These are phyloP conservation scores for Aspergillus candidus DNA, from an alignment of 2,329 filamentous ascomycete genomes.

Conservation along the genomic window DNA sequence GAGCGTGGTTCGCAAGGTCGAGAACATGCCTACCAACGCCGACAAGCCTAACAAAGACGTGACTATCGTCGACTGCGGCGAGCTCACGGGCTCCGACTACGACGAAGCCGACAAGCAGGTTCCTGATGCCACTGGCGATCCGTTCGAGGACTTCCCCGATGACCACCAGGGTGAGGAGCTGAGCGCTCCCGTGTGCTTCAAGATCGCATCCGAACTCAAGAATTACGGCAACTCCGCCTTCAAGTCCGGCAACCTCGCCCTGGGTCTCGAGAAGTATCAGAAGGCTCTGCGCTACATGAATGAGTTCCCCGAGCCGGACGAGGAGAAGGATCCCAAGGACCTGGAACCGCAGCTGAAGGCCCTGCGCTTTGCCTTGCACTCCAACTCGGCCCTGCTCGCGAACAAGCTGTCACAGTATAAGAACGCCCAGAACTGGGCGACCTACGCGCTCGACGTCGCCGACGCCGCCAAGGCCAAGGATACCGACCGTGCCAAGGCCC, in stretches of 20 bases:
- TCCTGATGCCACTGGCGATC: conserved; percentile 77
- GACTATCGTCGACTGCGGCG: conserved; percentile 75
- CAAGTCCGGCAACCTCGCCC: conserved; percentile 64
- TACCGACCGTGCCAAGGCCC: conserved; percentile 79
- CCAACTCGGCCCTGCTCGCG: conserved; percentile 78
- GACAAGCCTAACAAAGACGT: conserved; percentile 75
- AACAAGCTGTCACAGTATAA: conserved; percentile 70
- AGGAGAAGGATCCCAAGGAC: conserved; percentile 60
- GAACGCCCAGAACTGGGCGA: conserved; percentile 64
- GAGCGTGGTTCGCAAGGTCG: conserved; percentile 80
- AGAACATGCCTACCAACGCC: conserved; percentile 68
- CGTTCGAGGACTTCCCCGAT: conserved; percentile 93
- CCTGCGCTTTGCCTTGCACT: conserved; percentile 79
- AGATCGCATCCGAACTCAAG: conserved; percentile 81
- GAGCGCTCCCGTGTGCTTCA: conserved; percentile 61
- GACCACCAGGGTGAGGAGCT: conserved; percentile 62
- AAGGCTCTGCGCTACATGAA: conserved; percentile 87
- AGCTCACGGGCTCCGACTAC: conserved; percentile 68
- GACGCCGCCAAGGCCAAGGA: conserved; percentile 57
- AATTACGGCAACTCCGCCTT: conserved; percentile 89
- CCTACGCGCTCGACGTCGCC: conserved; percentile 61
- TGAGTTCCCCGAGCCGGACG: conserved; percentile 66
- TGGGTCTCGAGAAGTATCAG: conserved; percentile 85
- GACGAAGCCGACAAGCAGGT: conserved; percentile 60
- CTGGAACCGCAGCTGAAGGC: conserved; percentile 61